Evolutionary conservation across 257 asterid species (phyloP), one percentile per base, ranked within the genome.

Genomic region (Scutellaria galericulata): DNA sequence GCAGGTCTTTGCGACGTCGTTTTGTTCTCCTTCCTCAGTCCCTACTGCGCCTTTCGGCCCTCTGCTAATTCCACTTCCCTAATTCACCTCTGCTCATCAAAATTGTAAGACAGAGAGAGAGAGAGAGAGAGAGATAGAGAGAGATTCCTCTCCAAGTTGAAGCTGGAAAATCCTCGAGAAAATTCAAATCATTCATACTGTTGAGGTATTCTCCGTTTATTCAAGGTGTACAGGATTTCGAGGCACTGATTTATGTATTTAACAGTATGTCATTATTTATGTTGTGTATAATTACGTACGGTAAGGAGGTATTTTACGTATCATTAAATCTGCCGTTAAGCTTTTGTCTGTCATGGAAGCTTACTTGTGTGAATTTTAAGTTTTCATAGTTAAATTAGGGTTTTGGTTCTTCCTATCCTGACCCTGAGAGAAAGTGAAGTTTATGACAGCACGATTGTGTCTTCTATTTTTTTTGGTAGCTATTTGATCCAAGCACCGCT

Each of bases 1-100:
- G 81, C 64, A 65, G 41, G 46, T n/a, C 20, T 7, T 0, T 56
- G 63, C 84, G 84, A 27, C 86, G 84, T 65, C 86, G 86, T 76
- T 73, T 75, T 6, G 48, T 11, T 52, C 77, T 69, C 82, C 86
- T 68, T 68, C 82, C 62, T 54, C 84, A 31, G 42, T 73, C 59
- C 31, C 62, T 37, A 7, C 74, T 55, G 75, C 54, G 72, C 57
- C 8, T 20, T 46, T 76, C 50, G 50, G 75, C 64, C 44, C 72
- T 60, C 82, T 70, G 82, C 72, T 55, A 73, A 55, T 72, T 39
- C 41, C 45, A 37, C 55, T 73, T 51, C 51, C 63, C 69, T 65
- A 73, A 62, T 57, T 56, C 65, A 12, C 37, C 61, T 70, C 60
- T 18, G 64, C 69, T 64, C 64, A 20, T 69, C 68, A 59, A 52